phyloP scores from a whole-genome alignment of 1,139 yeast species.

The Lodderomyces jiufengensis region DNA sequence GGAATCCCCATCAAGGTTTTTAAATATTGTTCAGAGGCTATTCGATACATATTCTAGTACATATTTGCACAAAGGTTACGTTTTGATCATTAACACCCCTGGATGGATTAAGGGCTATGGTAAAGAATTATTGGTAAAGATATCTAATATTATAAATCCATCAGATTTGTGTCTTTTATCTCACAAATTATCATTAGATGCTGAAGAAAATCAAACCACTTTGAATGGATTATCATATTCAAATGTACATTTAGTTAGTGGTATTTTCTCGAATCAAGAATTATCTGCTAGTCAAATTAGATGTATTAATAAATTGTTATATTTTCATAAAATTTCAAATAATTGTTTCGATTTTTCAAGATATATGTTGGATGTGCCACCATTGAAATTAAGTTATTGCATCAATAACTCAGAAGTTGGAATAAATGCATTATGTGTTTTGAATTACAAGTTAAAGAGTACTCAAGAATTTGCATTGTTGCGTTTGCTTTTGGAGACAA shows the following conservation, averaged over 20 bases:
- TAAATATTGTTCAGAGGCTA: constrained; percentile 43
- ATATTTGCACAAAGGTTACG: constrained; percentile 29
- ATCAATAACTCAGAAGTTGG: constrained; percentile 21
- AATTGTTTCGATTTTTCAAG: constrained; percentile 40
- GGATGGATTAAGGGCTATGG: constrained; percentile 97
- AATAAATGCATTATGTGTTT: constrained; percentile 32
- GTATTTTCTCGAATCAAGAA: constrained; percentile 28
- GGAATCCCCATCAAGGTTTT: constrained; percentile 59
- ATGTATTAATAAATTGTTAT: constrained; percentile 45
- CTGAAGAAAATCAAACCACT: constrained; percentile 24
- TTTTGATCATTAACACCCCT: constrained; percentile 71
- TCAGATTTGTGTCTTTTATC: constrained; percentile 45
- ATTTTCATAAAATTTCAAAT: constrained; percentile 44
- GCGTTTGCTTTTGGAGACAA: constrained; percentile 46
- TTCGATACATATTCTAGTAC: constrained; percentile 29
- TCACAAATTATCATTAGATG: constrained; percentile 17
- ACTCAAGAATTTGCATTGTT: constrained; percentile 37
- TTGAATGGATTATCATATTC: constrained; percentile 21
- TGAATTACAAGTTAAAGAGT: constrained; percentile 27
- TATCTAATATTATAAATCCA: constrained; percentile 50
- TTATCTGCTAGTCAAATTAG: constrained; percentile 53
- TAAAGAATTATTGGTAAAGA: constrained; percentile 52
- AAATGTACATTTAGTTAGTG: constrained; percentile 22
- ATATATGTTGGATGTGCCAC: constrained; percentile 48
- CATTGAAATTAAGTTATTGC: constrained; percentile 44